A percentile compares a stretch with the other conserved stretches of the same genome.
Conservation (phyloP, 2,329 filamentous ascomycete genomes). For the Fusarium metavorans region DNA sequence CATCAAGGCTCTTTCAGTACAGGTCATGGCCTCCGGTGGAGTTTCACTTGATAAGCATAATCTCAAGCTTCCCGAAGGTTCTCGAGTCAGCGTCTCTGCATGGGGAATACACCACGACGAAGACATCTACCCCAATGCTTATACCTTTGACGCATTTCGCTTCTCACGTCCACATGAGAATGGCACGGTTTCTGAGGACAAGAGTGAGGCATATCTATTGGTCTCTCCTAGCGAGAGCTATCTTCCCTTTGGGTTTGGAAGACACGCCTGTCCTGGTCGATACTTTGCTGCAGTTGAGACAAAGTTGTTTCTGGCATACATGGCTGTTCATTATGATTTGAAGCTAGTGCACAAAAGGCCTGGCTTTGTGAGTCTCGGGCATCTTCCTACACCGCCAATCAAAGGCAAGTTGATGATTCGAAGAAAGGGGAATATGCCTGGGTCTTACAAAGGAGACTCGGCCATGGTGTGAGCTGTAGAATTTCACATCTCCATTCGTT, state of each 20-base stretch:
- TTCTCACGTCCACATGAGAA: background rate
- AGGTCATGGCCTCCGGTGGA: background rate
- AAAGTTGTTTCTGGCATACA: background rate
- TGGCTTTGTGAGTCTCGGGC: background rate
- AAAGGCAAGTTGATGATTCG: background rate
- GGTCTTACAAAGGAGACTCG: background rate
- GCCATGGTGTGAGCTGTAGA: background rate
- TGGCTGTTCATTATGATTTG: background rate
- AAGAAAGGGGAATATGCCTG: background rate
- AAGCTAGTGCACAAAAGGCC: background rate
- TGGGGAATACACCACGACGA: background rate
- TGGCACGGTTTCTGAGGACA: background rate
- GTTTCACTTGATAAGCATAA: rapidly evolving
- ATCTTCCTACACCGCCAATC: background rate
- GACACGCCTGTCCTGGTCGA: background rate
- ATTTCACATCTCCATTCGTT: too few relatives aligned
- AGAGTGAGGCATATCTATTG: background rate
- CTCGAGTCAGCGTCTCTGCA: background rate
- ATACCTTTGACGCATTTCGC: background rate
- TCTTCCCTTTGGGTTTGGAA: background rate
- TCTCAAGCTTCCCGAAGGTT: background rate
- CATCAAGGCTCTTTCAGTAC: background rate
- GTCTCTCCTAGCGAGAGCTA: rapidly evolving
- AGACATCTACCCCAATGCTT: background rate
- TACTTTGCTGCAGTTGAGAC: background rate